Conservation (phyloP, 169 alveolate genomes). For the Cryptosporidium sp. region DNA sequence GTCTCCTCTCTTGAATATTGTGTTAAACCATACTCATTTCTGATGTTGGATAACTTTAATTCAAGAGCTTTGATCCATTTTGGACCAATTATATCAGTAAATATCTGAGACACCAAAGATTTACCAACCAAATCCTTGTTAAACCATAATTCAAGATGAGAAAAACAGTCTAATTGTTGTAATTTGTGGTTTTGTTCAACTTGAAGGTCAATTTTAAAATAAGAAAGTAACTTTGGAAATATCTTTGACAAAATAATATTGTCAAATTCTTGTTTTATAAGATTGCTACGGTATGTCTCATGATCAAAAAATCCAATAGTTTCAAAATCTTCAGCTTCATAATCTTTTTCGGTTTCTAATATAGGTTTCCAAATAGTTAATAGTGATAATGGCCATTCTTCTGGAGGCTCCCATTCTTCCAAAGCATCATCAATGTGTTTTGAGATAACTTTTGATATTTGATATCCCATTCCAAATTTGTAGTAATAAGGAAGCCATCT, state of each 20-base stretch:
- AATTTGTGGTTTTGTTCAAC: not conserved
- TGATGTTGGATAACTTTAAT: not conserved
- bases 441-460: conserved; percentile 17
- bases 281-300: not conserved
- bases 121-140: conserved; percentile 9
- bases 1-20: not conserved
- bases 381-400: conserved; percentile 40
- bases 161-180: conserved; percentile 21
- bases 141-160: conserved; percentile 26
- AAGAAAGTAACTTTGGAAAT: conserved; percentile 30
- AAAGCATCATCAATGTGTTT: conserved; percentile 4
- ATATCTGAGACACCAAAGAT: conserved; percentile 34
- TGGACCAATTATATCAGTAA: conserved; percentile 38
- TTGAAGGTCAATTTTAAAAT: not conserved
- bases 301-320: not conserved
- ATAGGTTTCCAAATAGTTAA: conserved; percentile 41
- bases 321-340: not conserved
- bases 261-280: conserved; percentile 10
- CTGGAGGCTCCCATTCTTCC: conserved; percentile 68
- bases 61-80: conserved; percentile 38
- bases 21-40: not conserved
- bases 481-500: conserved; percentile 53
- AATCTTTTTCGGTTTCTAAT: conserved; percentile 2
- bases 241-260: not conserved
- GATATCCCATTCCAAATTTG: conserved; percentile 41